Base-by-base conservation (phyloP, 169 alveolate genomes). In the Theileria luwenshuni region DNA sequence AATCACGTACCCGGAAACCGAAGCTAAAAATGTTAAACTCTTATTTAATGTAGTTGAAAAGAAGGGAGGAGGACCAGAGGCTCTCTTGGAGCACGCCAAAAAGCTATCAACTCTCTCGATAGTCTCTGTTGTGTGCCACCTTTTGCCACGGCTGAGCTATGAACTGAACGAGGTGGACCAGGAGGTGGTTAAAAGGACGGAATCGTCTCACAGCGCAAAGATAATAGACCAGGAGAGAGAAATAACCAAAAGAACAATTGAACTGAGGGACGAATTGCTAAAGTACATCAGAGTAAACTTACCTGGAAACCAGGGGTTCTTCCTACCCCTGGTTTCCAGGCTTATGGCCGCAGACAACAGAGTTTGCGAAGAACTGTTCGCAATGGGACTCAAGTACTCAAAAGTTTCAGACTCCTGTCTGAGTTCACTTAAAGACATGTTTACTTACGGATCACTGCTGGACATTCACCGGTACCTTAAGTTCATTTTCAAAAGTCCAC, bases 111-210 rank as follows among this genome's bases (percentile, higher is more conserved):
- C 74, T 25, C 58, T 70, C n/a, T 81, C 89, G 27, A 51, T 81
- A 21, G 89, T 72, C 7, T 70, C 84, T 3, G 84, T 81, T 7
- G 75, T 73, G 7, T 43, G 60, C 27, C 84, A 74, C 32, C 72
- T 81, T 0, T 25, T 74, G 41, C 83, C 89, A 3, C 74, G 89
- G 10, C 61, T 72, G 3, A 59, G 83, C 67, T 56, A 81, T 54
- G 89, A 81, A 32, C 41, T 79, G 38, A 63, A 49, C 2, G 74
- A 67, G 12, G 77, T 59, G 32, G 71, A 45, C 21, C 70, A 45
- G 32, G 56, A 61, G 32, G 70, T 43, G 13, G 70, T 61, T 12
- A 38, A 19, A 33, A 61, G 56, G 70, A 35, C 75, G 23, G 62
- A 49, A 67, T 21, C 51, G 45, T 35, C 48, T 19, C 71, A 67